phyloP scores from a whole-genome alignment of 2,329 filamentous ascomycete species.

The Calonectria crousiana region DNA sequence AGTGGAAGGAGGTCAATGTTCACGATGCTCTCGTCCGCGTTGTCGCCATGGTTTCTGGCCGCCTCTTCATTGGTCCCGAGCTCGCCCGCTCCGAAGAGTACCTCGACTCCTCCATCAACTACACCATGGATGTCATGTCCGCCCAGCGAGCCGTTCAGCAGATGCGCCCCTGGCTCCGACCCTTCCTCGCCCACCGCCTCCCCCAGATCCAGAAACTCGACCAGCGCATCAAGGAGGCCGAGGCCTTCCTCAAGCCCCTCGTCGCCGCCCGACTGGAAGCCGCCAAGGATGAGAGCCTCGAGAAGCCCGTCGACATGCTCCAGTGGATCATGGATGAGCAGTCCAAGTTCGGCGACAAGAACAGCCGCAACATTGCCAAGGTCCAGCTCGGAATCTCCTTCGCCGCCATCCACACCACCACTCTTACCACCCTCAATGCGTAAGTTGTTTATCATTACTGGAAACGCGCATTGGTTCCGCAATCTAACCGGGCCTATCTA shows the following conservation, averaged over 20 bases:
- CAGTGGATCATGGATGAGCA: constrained; percentile 60
- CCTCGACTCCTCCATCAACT: constrained; percentile 60
- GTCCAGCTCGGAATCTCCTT: constrained; percentile 59
- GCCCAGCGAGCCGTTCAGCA: constrained; percentile 47
- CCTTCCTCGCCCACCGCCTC: constrained; percentile 46
- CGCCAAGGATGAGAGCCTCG: constrained; percentile 19
- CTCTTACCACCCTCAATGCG: constrained; percentile 58
- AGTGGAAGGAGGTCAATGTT: constrained; percentile 57
- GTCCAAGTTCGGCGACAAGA: constrained; percentile 47
- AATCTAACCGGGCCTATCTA: neutral
- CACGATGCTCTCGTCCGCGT: constrained; percentile 57
- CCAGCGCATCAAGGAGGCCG: constrained; percentile 47
- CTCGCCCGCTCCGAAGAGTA: constrained; percentile 59
- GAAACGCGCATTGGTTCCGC: rapidly evolving
- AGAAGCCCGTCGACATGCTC: constrained; percentile 60
- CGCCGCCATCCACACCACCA: constrained; percentile 66
- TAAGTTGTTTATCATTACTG: constrained; percentile 35
- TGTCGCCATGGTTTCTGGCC: constrained; percentile 59
- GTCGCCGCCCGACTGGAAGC: constrained; percentile 46
- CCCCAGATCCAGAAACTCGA: constrained; percentile 51
- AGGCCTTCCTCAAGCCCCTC: constrained; percentile 52
- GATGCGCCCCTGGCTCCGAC: constrained; percentile 49
- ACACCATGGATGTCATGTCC: constrained; percentile 57
- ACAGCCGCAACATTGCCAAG: constrained; percentile 52
- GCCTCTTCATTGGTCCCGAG: constrained; percentile 61